Conservation (phyloP, 176 grass and related monocot genomes). For the Oryza glaberrima region DNA sequence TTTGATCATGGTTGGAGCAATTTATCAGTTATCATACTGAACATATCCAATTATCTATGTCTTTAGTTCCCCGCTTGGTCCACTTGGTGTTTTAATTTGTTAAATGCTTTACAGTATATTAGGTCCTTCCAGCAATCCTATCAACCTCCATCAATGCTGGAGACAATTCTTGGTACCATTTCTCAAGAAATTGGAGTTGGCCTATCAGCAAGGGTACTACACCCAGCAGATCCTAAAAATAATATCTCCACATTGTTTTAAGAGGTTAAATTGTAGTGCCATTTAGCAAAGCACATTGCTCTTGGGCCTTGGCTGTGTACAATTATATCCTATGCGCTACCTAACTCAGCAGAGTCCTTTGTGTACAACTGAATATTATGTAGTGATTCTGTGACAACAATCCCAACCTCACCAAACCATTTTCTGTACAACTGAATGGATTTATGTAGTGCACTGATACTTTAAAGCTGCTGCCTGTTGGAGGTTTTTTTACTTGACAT, state of each 20-base stretch:
- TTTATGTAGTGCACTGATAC: constrained; percentile 7
- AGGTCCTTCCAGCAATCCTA: neutral
- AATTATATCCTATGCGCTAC: constrained; percentile 9
- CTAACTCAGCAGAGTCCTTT: neutral
- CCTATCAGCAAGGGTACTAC: neutral
- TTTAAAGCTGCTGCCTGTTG: constrained; percentile 3
- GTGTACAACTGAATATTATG: neutral
- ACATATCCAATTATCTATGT: neutral
- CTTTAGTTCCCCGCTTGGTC: neutral
- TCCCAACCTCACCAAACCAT: neutral
- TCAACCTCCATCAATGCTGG: neutral
- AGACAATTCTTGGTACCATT: constrained; percentile 1
- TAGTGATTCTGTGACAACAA: neutral
- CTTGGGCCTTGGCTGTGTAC: neutral
- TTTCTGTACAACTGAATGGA: neutral
- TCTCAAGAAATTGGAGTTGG: neutral
- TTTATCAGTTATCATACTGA: neutral
- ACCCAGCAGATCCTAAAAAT: neutral
- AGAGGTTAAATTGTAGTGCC: neutral
- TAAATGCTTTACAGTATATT: neutral
- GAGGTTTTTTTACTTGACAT: neutral
- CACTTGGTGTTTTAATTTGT: neutral
- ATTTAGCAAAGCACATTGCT: constrained; percentile 11
- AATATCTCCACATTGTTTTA: constrained; percentile 20
- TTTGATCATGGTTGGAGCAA: neutral